Percentiles rank a stretch among this genome's conserved stretches.
Evolutionary conservation across 2,329 filamentous ascomycete genomes (phyloP).

Genomic region (Bisporella sp.): DNA sequence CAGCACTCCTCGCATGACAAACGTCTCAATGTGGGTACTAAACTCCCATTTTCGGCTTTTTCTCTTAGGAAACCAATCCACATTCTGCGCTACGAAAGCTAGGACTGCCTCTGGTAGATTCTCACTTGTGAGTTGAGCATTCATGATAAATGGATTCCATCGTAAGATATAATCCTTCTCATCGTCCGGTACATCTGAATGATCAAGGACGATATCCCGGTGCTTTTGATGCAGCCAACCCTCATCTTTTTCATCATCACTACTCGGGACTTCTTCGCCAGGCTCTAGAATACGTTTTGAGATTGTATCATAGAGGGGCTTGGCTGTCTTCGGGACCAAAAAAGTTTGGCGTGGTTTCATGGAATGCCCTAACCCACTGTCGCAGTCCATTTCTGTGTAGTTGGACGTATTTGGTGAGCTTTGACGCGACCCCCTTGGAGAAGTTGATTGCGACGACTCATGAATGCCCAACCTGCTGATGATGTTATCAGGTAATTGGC

Average conservation of each 20-base stretch:
- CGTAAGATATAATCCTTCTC: slow-evolving; percentile 25
- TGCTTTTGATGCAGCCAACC: slow-evolving; percentile 24
- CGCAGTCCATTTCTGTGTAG: slow-evolving; percentile 11
- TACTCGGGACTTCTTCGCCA: slow-evolving; percentile 21
- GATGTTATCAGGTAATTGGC: slow-evolving; percentile 16
- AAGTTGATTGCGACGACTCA: slow-evolving; percentile 19
- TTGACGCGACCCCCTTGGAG: slow-evolving; percentile 16
- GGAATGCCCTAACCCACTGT: background rate
- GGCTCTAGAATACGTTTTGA: slow-evolving; percentile 19
- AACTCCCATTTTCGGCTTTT: slow-evolving; percentile 15
- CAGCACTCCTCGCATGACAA: slow-evolving; percentile 15
- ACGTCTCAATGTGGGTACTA: slow-evolving; percentile 13
- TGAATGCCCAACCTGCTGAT: background rate
- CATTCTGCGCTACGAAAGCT: slow-evolving; percentile 18
- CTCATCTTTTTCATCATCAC: slow-evolving; percentile 25
- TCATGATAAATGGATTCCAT: slow-evolving; percentile 24
- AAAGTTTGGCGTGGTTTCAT: slow-evolving; percentile 4
- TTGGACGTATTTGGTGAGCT: slow-evolving; percentile 22
- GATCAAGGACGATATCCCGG: slow-evolving; percentile 23
- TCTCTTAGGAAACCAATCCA: slow-evolving; percentile 18
- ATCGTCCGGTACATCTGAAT: slow-evolving; percentile 18
- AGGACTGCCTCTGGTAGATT: slow-evolving; percentile 14
- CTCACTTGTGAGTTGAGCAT: slow-evolving; percentile 14
- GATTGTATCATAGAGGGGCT: slow-evolving; percentile 21
- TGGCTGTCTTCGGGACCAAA: slow-evolving; percentile 13